Evolutionary conservation across 1,284 basidiomycete genomes (phyloP).

Genomic region (Ceratobasidium sp.): DNA sequence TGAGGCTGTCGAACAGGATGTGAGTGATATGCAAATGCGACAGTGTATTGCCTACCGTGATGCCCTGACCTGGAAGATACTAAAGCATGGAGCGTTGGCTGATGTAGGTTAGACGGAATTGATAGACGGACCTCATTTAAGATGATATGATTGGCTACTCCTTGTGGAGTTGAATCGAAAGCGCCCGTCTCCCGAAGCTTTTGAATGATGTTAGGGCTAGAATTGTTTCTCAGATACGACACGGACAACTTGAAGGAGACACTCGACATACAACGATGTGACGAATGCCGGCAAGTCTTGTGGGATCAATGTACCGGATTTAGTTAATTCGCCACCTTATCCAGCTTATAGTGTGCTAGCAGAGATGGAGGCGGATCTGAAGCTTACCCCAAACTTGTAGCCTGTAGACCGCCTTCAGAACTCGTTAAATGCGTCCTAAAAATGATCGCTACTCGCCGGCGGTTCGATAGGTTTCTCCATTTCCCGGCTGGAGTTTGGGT

Average conservation of each 20-base stretch:
- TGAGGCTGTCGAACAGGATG: conserved; percentile 74
- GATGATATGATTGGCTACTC: conserved; percentile 86
- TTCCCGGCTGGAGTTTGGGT: conserved; percentile 81
- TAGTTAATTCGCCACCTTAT: conserved; percentile 75
- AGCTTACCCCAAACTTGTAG: conserved; percentile 82
- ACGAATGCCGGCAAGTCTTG: conserved; percentile 77
- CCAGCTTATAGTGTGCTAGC: conserved; percentile 17
- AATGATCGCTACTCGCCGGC: conserved; percentile 68
- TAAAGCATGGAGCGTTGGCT: conserved; percentile 56
- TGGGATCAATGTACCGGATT: conserved; percentile 70
- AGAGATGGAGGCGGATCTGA: not conserved
- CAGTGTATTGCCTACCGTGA: conserved; percentile 72
- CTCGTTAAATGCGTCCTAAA: conserved; percentile 21
- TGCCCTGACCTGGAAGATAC: conserved; percentile 93
- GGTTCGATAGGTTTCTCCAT: conserved; percentile 87
- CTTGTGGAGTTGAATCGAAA: conserved; percentile 74
- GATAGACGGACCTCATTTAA: conserved; percentile 76
- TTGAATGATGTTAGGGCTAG: conserved; percentile 81
- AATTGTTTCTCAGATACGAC: not conserved
- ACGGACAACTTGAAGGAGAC: not conserved
- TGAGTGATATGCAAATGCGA: conserved; percentile 26
- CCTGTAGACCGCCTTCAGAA: conserved; percentile 60
- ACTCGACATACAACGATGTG: conserved; percentile 65
- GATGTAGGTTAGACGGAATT: conserved; percentile 20
- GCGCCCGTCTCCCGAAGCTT: conserved; percentile 74